A percentile compares a stretch with the other conserved stretches of the same genome.
Evolutionary conservation across 1,284 basidiomycete genomes (phyloP).

Genomic region (Neotropicomus parvogracilis): DNA sequence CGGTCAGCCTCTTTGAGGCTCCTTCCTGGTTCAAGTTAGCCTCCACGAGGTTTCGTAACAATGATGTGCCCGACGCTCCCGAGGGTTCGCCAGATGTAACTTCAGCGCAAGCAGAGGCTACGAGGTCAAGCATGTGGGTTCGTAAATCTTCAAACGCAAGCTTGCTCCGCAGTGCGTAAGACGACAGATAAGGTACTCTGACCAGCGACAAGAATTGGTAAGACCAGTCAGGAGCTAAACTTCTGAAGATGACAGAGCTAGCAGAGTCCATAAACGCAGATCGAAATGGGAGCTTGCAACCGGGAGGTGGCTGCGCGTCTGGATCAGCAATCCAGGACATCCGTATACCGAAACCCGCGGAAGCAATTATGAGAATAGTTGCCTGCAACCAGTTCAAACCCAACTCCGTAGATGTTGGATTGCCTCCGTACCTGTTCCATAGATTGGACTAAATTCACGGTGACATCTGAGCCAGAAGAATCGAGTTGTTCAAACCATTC

Average conservation of each 20-base stretch:
- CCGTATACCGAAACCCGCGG: slow-evolving; percentile 42
- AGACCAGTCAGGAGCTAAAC: slow-evolving; percentile 34
- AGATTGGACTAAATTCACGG: slow-evolving; percentile 32
- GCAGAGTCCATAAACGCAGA: slow-evolving; percentile 34
- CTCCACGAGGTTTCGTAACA: slow-evolving; percentile 43
- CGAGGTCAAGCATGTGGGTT: slow-evolving; percentile 40
- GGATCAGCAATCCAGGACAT: slow-evolving; percentile 34
- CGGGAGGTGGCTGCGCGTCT: slow-evolving; percentile 27
- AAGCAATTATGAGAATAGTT: slow-evolving; percentile 40
- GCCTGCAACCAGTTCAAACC: slow-evolving; percentile 22
- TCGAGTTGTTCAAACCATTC: slow-evolving; percentile 45
- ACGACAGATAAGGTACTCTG: slow-evolving; percentile 36
- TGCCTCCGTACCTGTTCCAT: slow-evolving; percentile 28
- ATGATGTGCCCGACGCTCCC: slow-evolving; percentile 34
- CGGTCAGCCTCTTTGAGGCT: slow-evolving; percentile 34
- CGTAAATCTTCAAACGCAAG: slow-evolving; percentile 36
- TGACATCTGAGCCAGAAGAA: slow-evolving; percentile 8
- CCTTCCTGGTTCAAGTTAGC: slow-evolving; percentile 41
- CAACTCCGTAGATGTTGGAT: not conserved
- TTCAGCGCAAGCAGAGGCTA: slow-evolving; percentile 35
- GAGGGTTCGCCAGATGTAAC: slow-evolving; percentile 23
- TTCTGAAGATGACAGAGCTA: slow-evolving; percentile 31
- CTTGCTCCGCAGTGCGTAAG: slow-evolving; percentile 24
- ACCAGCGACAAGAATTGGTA: slow-evolving; percentile 28
- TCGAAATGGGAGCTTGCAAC: slow-evolving; percentile 34